These are phyloP conservation scores for Vigna nakashimae DNA, from an alignment of 306 rosid species.

Conservation along the genomic window DNA sequence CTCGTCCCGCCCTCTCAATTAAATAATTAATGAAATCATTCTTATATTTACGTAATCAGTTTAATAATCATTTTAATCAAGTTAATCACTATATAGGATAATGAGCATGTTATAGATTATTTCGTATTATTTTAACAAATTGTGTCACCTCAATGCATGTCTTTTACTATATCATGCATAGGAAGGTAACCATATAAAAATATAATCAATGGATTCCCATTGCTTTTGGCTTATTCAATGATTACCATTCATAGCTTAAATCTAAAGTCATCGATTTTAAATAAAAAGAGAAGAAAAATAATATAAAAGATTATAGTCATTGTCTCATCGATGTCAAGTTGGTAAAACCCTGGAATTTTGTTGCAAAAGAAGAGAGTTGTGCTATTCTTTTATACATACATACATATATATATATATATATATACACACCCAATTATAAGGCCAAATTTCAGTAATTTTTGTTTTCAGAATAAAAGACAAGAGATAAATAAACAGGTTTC, in stretches of 20 bases:
- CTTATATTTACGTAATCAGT: not conserved
- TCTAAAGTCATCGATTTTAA: not conserved
- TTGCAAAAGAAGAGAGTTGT: no score
- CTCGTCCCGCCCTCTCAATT: not conserved
- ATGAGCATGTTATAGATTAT: not conserved
- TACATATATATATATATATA: no score
- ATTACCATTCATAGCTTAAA: conserved; percentile 37
- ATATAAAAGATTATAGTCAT: not conserved
- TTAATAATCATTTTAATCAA: not conserved
- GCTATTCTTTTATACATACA: no score
- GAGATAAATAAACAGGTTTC: no score
- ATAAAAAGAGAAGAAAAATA: not conserved
- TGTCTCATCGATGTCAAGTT: not conserved
- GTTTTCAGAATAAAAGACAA: no score
- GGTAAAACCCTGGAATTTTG: not conserved
- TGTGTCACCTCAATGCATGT: no score
- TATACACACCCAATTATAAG: no score
- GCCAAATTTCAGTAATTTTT: no score
- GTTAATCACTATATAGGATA: not conserved
- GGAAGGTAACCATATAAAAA: not conserved
- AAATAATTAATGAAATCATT: not conserved
- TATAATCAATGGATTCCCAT: not conserved
- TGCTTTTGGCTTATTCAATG: conserved; percentile 29
- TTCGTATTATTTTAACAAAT: not conserved
- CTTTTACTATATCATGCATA: not conserved